A percentile compares a stretch with the other conserved stretches of the same genome.
phyloP scores from a whole-genome alignment of 1,139 yeast genomes.

The Scheffersomyces parashehatae region DNA sequence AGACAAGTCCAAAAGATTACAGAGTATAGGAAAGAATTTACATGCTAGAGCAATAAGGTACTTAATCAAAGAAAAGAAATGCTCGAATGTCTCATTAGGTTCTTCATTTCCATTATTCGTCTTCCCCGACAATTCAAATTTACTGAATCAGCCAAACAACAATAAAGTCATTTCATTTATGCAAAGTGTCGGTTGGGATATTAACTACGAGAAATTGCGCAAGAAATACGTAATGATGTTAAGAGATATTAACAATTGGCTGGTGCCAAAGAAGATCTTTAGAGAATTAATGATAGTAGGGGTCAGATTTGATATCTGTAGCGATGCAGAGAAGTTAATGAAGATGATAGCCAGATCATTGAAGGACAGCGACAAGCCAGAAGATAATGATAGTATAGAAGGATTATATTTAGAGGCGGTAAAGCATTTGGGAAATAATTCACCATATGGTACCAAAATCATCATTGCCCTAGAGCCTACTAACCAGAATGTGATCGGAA shows the following conservation, averaged over 20 bases:
- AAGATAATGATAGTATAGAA: conserved; percentile 15
- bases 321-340: conserved; percentile 39
- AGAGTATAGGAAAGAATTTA: conserved; percentile 59
- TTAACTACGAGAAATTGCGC: conserved; percentile 12
- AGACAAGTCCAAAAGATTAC: conserved; percentile 56
- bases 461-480: conserved; percentile 60
- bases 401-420: conserved; percentile 23
- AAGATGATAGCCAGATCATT: conserved; percentile 29
- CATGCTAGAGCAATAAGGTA: conserved; percentile 58
- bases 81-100: conserved; percentile 48
- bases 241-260: conserved; percentile 44
- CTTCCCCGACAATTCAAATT: conserved; percentile 36
- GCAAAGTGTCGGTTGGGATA: conserved; percentile 42
- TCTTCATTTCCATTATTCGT: conserved; percentile 53
- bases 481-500: conserved; percentile 55
- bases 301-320: conserved; percentile 57
- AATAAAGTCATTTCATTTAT: conserved; percentile 30
- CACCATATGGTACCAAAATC: conserved; percentile 40
- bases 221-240: conserved; percentile 40
- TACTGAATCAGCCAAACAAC: conserved; percentile 13
- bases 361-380: conserved; percentile 8
- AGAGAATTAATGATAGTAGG: conserved; percentile 62
- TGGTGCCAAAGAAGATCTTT: conserved; percentile 55
- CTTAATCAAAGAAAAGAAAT: conserved; percentile 45
- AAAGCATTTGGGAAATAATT: conserved; percentile 14